phyloP scores from a whole-genome alignment of 1,139 yeast genomes.

The Magnusiomyces starmeri region DNA sequence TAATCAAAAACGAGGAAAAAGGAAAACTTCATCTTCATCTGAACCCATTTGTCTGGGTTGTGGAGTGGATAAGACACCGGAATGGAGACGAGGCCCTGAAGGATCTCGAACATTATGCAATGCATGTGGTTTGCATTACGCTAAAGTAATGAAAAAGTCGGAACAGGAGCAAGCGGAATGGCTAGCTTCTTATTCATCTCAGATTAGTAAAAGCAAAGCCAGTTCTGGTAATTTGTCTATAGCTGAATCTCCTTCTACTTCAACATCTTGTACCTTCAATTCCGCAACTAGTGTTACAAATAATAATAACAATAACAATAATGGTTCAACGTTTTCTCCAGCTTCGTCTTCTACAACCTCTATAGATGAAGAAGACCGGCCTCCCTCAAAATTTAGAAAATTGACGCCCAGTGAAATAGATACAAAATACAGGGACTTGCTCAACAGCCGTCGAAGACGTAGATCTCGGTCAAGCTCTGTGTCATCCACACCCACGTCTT shows the following conservation, averaged over 20 bases:
- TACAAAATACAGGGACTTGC: background rate
- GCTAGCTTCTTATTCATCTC: background rate
- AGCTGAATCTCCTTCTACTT: background rate
- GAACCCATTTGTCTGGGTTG: constrained; percentile 52
- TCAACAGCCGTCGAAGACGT: constrained; percentile 1
- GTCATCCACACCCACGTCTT: background rate
- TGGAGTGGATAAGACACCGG: constrained; percentile 79
- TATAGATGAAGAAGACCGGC: too few species aligned
- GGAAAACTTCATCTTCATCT: constrained; percentile 11
- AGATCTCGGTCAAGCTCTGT: constrained; percentile 2
- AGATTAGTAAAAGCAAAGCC: background rate
- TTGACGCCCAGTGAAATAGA: too few species aligned
- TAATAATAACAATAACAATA: background rate
- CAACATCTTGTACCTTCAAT: background rate
- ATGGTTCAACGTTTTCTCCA: background rate
- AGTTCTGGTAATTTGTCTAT: background rate
- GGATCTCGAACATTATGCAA: constrained; percentile 82
- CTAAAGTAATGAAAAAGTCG: constrained; percentile 40
- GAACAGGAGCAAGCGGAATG: background rate
- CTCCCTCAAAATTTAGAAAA: too few species aligned
- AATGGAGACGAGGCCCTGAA: constrained; percentile 86
- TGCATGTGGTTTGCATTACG: constrained; percentile 82
- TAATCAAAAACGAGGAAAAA: background rate
- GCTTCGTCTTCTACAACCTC: background rate
- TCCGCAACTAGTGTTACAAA: too few species aligned